Base-by-base conservation (phyloP, 2,329 filamentous ascomycete genomes). In the Venturia oleaginea region DNA sequence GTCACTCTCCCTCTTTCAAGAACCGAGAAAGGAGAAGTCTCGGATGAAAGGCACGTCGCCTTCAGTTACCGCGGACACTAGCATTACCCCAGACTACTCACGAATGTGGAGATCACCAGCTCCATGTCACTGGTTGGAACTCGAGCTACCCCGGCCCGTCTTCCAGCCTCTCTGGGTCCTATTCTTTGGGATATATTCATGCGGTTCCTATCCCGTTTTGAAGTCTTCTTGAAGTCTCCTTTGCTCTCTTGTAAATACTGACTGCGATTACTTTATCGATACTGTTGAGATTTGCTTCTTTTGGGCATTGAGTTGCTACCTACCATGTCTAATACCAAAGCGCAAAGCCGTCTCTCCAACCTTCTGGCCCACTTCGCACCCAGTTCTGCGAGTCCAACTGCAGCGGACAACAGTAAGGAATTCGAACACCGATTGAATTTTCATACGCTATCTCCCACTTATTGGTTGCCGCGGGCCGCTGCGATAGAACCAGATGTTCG, bases 401-500 rank as follows among this genome's bases (percentile, higher is more conserved):
- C 66, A 27, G 69, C 70, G 61, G 70, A 70, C 48, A 67, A 63
- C 68, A 75, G 82, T 42, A 79, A 78, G 65, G 83, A 43, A 70
- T 76, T 74, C 65, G 77, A 79, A 66, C 80, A 79, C 68, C 75
- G 70, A 65, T 80, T 79, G 71, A 85, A 91, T 75, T 83, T 89
- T 71, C 89, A 93, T 76, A 85, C 88, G 19, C 84, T 97, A 37
- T 92, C 91, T 1, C 93, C 93, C 0, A 96, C 92, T 2, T 87
- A 86, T 75, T 97, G 96, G 74, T 80, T 96, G 27, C 89, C 90
- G 68, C 87, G 93, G 63, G 92, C 93, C 22, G 92, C 92, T 7
- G 81, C 84, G 57, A 94, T 97, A 71, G 93, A 97, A 76, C 93
- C 93, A 6, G 80, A 92, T 72, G 84, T 85, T 71, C 68, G 77